Evolutionary conservation across 2,329 filamentous ascomycete genomes (phyloP).

Genomic region (Fusarium sp.): DNA sequence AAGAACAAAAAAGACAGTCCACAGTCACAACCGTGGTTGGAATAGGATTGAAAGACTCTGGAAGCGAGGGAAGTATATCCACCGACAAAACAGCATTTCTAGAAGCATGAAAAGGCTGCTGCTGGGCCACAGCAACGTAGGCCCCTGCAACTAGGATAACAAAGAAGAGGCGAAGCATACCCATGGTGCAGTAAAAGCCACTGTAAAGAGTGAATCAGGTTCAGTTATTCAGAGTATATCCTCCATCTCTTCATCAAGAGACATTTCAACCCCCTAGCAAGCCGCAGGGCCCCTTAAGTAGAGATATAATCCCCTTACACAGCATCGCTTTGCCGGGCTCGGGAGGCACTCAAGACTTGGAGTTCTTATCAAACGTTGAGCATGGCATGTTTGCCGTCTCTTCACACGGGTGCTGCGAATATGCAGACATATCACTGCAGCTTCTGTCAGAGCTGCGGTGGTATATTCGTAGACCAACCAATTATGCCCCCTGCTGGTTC

Average conservation of each 20-base stretch:
- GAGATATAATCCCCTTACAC: slow-evolving; percentile 13
- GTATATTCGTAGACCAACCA: neutral
- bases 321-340: slow-evolving; percentile 7
- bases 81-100: slow-evolving; percentile 16
- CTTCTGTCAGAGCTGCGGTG: slow-evolving; percentile 14
- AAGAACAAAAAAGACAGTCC: slow-evolving; percentile 32
- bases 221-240: slow-evolving; percentile 9
- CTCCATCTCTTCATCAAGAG: slow-evolving; percentile 8
- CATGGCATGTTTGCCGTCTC: slow-evolving; percentile 27
- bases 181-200: slow-evolving; percentile 30
- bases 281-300: slow-evolving; percentile 24
- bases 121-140: neutral
- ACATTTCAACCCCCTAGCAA: neutral
- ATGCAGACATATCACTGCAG: slow-evolving; percentile 16
- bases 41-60: neutral
- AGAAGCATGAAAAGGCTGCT: neutral
- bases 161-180: slow-evolving; percentile 19
- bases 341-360: slow-evolving; percentile 8
- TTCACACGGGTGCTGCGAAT: slow-evolving; percentile 5
- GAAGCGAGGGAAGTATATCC: slow-evolving; percentile 12
- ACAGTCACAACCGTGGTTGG: slow-evolving; percentile 21
- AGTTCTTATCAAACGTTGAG: slow-evolving; percentile 25
- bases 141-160: slow-evolving; percentile 19
- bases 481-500: neutral
- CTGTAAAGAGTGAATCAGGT: slow-evolving; percentile 29